Conservation (phyloP, 2,329 filamentous ascomycete species). For the Phialophora verrucosa region DNA sequence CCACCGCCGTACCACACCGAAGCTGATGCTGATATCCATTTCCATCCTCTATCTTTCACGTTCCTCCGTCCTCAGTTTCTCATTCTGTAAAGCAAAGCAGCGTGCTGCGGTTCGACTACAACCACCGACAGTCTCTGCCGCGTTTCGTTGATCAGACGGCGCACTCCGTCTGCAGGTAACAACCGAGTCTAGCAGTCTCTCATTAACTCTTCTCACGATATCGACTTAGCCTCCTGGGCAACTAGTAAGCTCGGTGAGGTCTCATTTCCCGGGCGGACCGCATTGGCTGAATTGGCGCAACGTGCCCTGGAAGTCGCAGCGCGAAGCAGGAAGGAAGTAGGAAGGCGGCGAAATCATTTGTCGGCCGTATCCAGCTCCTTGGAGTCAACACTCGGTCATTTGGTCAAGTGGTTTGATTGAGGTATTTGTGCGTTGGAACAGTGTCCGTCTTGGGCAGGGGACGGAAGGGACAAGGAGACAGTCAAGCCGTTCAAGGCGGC, state of each 20-base stretch:
- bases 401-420: not conserved
- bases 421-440: not conserved
- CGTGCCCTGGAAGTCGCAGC: not conserved
- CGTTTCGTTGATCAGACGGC: not conserved
- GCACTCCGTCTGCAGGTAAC: not conserved
- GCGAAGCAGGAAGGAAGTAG: not conserved
- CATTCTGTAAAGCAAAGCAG: not conserved
- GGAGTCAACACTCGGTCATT: not conserved
- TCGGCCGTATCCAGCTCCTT: not conserved
- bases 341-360: not conserved
- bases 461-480: not conserved
- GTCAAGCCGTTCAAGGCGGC: not conserved
- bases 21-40: slow-evolving; percentile 5
- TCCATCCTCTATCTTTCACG: not conserved
- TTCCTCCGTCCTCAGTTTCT: not conserved
- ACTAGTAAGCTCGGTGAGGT: not conserved
- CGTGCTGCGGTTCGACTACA: not conserved
- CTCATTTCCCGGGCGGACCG: not conserved
- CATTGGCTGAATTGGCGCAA: not conserved
- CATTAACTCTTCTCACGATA: not conserved
- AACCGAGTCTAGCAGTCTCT: not conserved
- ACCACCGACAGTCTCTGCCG: not conserved
- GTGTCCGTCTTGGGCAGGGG: not conserved
- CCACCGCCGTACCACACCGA: not conserved
- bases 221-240: not conserved